Conservation (phyloP, 2,329 filamentous ascomycete genomes). For the Lasiodiplodia sp. region DNA sequence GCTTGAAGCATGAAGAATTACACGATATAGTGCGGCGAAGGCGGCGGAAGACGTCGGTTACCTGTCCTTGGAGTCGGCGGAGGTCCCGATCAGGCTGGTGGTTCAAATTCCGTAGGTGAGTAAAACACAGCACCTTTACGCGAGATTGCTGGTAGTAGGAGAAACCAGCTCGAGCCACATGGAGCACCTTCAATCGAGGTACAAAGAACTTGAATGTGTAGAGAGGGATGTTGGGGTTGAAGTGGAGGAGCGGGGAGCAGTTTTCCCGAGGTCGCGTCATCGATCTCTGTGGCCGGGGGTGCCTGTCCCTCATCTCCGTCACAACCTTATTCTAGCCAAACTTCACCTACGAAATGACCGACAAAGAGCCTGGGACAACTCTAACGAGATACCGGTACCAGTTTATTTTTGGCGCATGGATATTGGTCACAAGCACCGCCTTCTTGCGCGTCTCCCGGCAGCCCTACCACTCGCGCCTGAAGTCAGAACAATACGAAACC, state of each 20-base stretch:
- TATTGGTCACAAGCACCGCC: constrained; percentile 40
- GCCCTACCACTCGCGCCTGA: constrained; percentile 43
- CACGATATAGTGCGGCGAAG: not conserved
- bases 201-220: not conserved
- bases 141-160: not conserved
- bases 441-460: constrained; percentile 45
- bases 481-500: constrained; percentile 48
- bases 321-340: constrained; percentile 18
- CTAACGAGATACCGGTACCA: constrained; percentile 39
- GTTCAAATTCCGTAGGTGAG: not conserved
- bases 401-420: constrained; percentile 37
- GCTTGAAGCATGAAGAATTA: not conserved
- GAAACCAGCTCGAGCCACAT: not conserved
- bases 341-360: constrained; percentile 5
- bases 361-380: constrained; percentile 2
- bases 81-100: not conserved
- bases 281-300: constrained; percentile 1
- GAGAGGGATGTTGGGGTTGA: not conserved
- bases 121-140: not conserved
- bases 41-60: not conserved
- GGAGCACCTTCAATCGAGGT: not conserved
- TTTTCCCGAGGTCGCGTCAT: constrained; percentile 5
- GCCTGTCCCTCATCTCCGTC: constrained; percentile 10
- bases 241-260: not conserved
- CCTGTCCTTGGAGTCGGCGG: not conserved